Evolutionary conservation across 148 eudicot genomes (phyloP), one percentile per base, ranked within the genome.

Genomic region (Nyssa sinensis): DNA sequence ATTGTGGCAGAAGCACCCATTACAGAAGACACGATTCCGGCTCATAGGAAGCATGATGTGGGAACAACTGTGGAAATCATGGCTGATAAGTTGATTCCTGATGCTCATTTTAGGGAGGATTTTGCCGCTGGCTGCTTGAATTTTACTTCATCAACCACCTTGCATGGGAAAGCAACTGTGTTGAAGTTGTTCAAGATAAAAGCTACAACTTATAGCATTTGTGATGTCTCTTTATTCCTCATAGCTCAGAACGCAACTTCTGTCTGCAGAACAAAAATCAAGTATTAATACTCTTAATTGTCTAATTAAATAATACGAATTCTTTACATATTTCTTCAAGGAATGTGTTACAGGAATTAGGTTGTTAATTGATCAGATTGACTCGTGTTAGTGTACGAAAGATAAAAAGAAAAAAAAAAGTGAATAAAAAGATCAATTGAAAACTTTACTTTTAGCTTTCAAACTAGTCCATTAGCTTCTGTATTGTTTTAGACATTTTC

Each of bases 111-210:
- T 28, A 0, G 0, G 21, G 10, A 4, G 13, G 83, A 85, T 71
- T 9, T 21, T 29, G 17, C 1, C 0, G 16, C 16, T 0, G 77
- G 81, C 11, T 30, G 49, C 49, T 41, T 41, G 33, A 77, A 82
- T 65, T 81, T 84, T 34, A 75, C 81, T 37, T 65, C 79, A 2
- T 59, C 67, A 2, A 68, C 83, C 0, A 77, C 77, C 1, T 51
- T 79, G 21, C 79, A 82, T 25, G 85, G 88, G 1, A 76, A 73
- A 59, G 83, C 77, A 19, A 76, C 34, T 14, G 76, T 72, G 33
- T 68, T 75, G 66, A 81, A 81, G 28, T 3, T 82, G 1, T 71
- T 79, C 17, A 79, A 79, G 63, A 67, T 57, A 6, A 76, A 75
- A 79, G 82, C 76, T 2, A 78, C 72, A 2, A 74, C 28, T 75